Evolutionary conservation across 129 eudicot species (phyloP).

Genomic region (Silybum marianum): DNA sequence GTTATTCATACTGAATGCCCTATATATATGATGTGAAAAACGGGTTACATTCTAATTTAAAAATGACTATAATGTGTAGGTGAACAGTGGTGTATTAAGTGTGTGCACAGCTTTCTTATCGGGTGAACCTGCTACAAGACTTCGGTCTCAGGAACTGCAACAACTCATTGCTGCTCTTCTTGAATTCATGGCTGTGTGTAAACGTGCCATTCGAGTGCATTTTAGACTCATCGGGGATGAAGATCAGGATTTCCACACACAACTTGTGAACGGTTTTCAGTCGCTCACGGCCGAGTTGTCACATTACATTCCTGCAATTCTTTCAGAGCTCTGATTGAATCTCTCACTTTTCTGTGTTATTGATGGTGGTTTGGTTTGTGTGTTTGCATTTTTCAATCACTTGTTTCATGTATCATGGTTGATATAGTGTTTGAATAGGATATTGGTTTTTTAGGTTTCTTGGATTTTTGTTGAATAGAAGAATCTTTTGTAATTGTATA

Average conservation of each 20-base stretch:
- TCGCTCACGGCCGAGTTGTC: conserved; percentile 97
- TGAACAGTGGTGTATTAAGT: conserved; percentile 94
- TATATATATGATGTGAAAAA: conserved; percentile 1
- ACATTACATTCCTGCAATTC: conserved; percentile 98
- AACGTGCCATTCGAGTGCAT: conserved; percentile 96
- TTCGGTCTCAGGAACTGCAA: conserved; percentile 92
- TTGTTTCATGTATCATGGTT: conserved; percentile 33
- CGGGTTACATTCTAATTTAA: conserved; percentile 10
- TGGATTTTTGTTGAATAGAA: conserved; percentile 18
- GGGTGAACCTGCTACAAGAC: conserved; percentile 98
- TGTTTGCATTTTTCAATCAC: conserved; percentile 16
- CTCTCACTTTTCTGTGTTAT: not conserved
- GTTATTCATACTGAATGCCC: no score
- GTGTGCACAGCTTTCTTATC: conserved; percentile 98
- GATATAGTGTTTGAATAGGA: conserved; percentile 30
- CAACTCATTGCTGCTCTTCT: conserved; percentile 97
- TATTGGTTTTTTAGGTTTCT: conserved; percentile 30
- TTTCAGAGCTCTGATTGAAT: conserved; percentile 75
- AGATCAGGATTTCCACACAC: conserved; percentile 98
- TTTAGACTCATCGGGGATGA: conserved; percentile 96
- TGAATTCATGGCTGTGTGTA: conserved; percentile 99
- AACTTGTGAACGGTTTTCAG: conserved; percentile 96
- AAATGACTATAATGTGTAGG: conserved; percentile 44
- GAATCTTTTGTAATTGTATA: conserved; percentile 33
- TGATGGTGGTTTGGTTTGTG: conserved; percentile 19